phyloP scores from a whole-genome alignment of 1,284 basidiomycete genomes.

The Phellinidium pouzarii region DNA sequence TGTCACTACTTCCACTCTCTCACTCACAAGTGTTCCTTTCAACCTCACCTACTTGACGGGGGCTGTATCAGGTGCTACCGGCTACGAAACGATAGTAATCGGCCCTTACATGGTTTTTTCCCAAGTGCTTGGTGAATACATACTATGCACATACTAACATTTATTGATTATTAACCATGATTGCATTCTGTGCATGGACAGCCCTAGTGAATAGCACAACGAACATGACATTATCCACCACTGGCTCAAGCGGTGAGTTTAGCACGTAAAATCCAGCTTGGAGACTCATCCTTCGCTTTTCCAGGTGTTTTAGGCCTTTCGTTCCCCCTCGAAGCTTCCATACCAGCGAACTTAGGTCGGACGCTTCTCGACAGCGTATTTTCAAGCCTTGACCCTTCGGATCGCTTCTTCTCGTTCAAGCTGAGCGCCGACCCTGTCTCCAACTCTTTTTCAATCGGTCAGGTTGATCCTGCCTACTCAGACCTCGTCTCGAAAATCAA shows the following conservation, averaged over 20 bases:
- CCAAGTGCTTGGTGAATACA: constrained; percentile 36
- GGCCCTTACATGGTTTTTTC: constrained; percentile 24
- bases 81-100: constrained; percentile 15
- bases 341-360: constrained; percentile 36
- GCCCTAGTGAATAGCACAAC: constrained; percentile 41
- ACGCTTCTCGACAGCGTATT: constrained; percentile 46
- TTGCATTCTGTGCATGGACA: constrained; percentile 26
- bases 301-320: constrained; percentile 42
- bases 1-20: constrained; percentile 20
- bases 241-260: constrained; percentile 41
- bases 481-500: constrained; percentile 32
- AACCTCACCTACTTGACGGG: constrained; percentile 17
- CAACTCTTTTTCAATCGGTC: constrained; percentile 48
- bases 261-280: background rate
- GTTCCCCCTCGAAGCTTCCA: constrained; percentile 44
- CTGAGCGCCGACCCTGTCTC: constrained; percentile 34
- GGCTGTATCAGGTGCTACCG: constrained; percentile 11
- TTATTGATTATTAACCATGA: too few relatives aligned
- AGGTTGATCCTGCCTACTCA: constrained; percentile 37
- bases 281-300: background rate
- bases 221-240: constrained; percentile 38
- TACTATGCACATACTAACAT: too few relatives aligned
- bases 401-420: constrained; percentile 46
- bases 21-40: constrained; percentile 5
- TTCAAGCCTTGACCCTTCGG: constrained; percentile 33